These are phyloP conservation scores for Hypoxylon sp. DNA, from an alignment of 2,329 filamentous ascomycete species.

Conservation along the genomic window DNA sequence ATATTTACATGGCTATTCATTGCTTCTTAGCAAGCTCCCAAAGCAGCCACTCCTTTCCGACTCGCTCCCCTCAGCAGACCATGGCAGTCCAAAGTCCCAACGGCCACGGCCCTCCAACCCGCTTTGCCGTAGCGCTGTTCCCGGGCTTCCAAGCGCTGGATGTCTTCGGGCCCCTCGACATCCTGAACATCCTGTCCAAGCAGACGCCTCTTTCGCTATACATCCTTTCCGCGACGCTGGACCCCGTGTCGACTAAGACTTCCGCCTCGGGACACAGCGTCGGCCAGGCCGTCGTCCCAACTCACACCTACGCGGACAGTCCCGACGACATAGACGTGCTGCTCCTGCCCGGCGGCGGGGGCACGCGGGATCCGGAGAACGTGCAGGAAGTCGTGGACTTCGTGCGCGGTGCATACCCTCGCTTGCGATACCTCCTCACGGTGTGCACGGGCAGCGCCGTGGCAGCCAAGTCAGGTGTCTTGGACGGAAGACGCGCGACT, in stretches of 20 bases:
- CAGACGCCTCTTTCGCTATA: constrained; percentile 55
- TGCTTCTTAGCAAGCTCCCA: background rate
- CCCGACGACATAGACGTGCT: constrained; percentile 70
- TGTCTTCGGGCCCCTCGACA: constrained; percentile 61
- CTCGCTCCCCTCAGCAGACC: constrained; percentile 1
- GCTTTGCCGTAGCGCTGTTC: constrained; percentile 60
- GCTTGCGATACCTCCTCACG: constrained; percentile 69
- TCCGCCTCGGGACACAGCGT: constrained; percentile 49
- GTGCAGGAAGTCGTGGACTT: constrained; percentile 58
- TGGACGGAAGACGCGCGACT: constrained; percentile 72
- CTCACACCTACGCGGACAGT: constrained; percentile 65
- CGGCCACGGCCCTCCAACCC: constrained; percentile 42
- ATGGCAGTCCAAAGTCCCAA: constrained; percentile 3
- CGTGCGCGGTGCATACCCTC: constrained; percentile 59
- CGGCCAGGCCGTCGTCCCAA: constrained; percentile 55
- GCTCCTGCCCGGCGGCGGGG: constrained; percentile 73
- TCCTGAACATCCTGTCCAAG: constrained; percentile 57
- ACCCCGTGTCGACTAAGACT: constrained; percentile 57
- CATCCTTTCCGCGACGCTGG: constrained; percentile 57
- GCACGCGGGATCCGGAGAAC: constrained; percentile 56
- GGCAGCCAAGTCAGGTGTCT: constrained; percentile 68
- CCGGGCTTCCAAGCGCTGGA: constrained; percentile 60
- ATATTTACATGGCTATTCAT: background rate
- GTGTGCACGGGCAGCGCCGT: constrained; percentile 75
- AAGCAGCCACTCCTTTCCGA: background rate